Evolutionary conservation across 2,329 filamentous ascomycete genomes (phyloP), one percentile per base, ranked within the genome.

Genomic region (Penicillium corylophilum): DNA sequence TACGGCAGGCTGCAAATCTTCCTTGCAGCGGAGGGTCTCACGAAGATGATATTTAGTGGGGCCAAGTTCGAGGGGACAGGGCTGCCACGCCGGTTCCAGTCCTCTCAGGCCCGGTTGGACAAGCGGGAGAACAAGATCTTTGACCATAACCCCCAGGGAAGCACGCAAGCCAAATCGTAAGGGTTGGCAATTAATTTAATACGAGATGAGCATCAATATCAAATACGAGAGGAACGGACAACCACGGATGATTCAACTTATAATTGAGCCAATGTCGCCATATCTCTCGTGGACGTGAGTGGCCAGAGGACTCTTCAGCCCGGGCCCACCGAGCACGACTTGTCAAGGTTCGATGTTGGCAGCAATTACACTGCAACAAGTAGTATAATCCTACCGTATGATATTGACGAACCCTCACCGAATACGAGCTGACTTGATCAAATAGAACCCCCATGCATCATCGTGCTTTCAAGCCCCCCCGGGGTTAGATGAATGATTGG

Each of bases 1-100:
- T 83, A 87, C 64, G 83, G 84, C 0, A 87, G 87, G 85, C 84
- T 84, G 1, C 67, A 83, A 28, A 82, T 82, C 48, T 80, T 83
- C 71, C 79, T 83, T 64, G 80, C 78, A 24, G 83, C 83, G 0
- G 77, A 79, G 57, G 84, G 79, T 0, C 59, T 87, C 51, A 80
- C 77, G 1, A 69, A 72, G 26, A 83, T 86, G 79, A 76, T 85
- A 55, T 46, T 66, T 18, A 57, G 62, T 10, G 64, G 51, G 3
- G 36, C 48, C 1, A 38, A 40, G 4, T 66, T 68, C 15, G 64
- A 63, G 10, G 60, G 58, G 7, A 71, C 64, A 5, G 61, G 60
- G 5, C 39, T 74, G 13, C 71, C 71, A 2, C 52, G 57, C 12
- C 44, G 71, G 24, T 73, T 71, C 51, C 57, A 66, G 48, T 67